phyloP scores from a whole-genome alignment of 2,329 filamentous ascomycete genomes.

The Atkinsonella texensis region DNA sequence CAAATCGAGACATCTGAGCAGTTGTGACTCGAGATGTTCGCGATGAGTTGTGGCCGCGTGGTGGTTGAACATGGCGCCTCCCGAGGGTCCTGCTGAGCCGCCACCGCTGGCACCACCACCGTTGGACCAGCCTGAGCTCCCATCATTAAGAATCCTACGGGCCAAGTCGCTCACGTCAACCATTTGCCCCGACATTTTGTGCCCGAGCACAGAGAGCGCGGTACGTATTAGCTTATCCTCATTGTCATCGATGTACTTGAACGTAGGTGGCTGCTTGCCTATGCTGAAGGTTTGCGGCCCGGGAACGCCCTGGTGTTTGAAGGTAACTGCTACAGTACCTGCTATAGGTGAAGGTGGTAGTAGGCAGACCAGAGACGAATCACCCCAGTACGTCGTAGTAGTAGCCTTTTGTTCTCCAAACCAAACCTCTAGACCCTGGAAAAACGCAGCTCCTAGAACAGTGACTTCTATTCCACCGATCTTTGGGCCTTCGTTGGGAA shows the following conservation, averaged over 20 bases:
- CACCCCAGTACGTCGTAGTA: conserved; percentile 70
- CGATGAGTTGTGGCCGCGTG: conserved; percentile 23
- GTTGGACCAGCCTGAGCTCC: conserved; percentile 35
- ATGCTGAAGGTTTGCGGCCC: conserved; percentile 23
- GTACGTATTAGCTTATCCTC: conserved; percentile 57
- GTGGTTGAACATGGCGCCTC: conserved; percentile 31
- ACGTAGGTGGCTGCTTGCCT: conserved; percentile 35
- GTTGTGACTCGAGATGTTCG: conserved; percentile 50
- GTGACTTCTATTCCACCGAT: conserved; percentile 81
- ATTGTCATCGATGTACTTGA: conserved; percentile 65
- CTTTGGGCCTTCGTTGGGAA: conserved; percentile 70
- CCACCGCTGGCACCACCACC: conserved; percentile 13
- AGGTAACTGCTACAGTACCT: conserved; percentile 59
- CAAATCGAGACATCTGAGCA: conserved; percentile 64
- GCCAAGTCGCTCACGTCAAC: conserved; percentile 51
- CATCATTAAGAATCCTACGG: conserved; percentile 43
- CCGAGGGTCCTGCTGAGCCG: conserved; percentile 25
- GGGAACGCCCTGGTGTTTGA: conserved; percentile 41
- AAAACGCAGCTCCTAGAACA: conserved; percentile 69
- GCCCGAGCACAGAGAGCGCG: conserved; percentile 50
- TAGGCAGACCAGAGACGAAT: conserved; percentile 67
- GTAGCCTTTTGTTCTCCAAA: conserved; percentile 58
- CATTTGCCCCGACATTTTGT: conserved; percentile 52
- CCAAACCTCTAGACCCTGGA: conserved; percentile 65
- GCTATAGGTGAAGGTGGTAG: conserved; percentile 57